These are phyloP conservation scores for Xylaria arbuscula DNA, from an alignment of 2,329 filamentous ascomycete species.

Conservation along the genomic window DNA sequence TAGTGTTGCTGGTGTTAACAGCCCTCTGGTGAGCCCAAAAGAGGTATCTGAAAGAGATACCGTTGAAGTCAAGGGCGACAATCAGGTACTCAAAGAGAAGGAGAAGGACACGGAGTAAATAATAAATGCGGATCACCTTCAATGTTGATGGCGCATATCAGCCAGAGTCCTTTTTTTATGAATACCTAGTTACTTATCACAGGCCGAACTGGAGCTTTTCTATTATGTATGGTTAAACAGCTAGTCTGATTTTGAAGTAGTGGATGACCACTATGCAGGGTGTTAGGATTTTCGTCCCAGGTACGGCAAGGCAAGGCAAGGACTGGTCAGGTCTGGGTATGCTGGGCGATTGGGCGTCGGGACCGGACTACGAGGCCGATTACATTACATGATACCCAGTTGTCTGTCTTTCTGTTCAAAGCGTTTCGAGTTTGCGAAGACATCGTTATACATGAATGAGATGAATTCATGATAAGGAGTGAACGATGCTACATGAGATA, in stretches of 20 bases:
- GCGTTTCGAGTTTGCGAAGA: constrained; percentile 1
- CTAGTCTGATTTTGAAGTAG: not conserved
- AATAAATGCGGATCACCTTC: not conserved
- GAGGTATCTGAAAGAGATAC: constrained; percentile 54
- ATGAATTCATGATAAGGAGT: not conserved
- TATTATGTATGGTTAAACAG: constrained; percentile 7
- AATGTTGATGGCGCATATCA: constrained; percentile 1
- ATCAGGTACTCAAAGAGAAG: constrained; percentile 34
- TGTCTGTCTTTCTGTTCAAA: constrained; percentile 19
- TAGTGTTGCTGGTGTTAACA: constrained; percentile 73
- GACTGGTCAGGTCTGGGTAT: constrained; percentile 13
- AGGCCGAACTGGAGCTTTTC: constrained; percentile 10
- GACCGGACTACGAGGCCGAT: constrained; percentile 28
- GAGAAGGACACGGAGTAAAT: constrained; percentile 37
- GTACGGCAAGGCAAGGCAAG: constrained; percentile 13
- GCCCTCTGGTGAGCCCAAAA: constrained; percentile 70
- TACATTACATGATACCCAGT: constrained; percentile 40
- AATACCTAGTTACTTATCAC: constrained; percentile 4
- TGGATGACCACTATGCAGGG: constrained; percentile 5
- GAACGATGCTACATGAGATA: constrained; percentile 8
- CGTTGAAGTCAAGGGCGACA: constrained; percentile 48
- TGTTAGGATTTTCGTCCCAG: constrained; percentile 12
- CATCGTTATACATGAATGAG: not conserved
- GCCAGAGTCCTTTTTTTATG: not conserved
- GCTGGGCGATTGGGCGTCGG: constrained; percentile 27